These are phyloP conservation scores for Dothidotthia symphoricarpi DNA, from an alignment of 2,329 filamentous ascomycete species.

Conservation along the genomic window DNA sequence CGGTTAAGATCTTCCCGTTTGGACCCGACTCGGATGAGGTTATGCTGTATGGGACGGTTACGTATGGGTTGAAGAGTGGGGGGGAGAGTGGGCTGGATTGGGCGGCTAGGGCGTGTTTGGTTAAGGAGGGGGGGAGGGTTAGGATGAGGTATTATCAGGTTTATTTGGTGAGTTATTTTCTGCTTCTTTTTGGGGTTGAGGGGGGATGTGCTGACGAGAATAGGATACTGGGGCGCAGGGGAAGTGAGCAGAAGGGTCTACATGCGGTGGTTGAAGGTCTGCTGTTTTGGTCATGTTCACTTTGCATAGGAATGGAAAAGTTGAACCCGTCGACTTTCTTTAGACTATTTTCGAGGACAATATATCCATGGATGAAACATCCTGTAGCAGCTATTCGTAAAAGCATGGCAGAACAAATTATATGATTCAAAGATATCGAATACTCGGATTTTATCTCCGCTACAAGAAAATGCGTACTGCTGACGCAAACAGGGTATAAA, in stretches of 20 bases:
- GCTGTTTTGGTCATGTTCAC: too few species aligned
- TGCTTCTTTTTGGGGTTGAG: conserved; percentile 1
- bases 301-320: too few species aligned
- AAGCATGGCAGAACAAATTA: too few species aligned
- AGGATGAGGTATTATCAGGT: conserved; percentile 57
- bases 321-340: too few species aligned
- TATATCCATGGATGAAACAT: too few species aligned
- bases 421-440: too few species aligned
- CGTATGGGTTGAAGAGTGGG: conserved; percentile 54
- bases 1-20: conserved; percentile 53
- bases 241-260: conserved; percentile 3
- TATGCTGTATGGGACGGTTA: conserved; percentile 56
- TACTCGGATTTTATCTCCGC: too few species aligned
- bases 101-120: conserved; percentile 55
- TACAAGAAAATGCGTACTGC: too few species aligned
- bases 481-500: too few species aligned
- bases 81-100: conserved; percentile 50
- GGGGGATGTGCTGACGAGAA: conserved; percentile 6
- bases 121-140: conserved; percentile 53
- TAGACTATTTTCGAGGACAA: too few species aligned
- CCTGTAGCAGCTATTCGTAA: too few species aligned
- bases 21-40: conserved; percentile 49
- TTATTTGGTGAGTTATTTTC: conserved; percentile 48
- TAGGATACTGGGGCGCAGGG: conserved; percentile 20
- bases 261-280: too few species aligned